Conservation (phyloP, 495 filamentous ascomycete genomes). For the Hypoxylon subgilvum region DNA sequence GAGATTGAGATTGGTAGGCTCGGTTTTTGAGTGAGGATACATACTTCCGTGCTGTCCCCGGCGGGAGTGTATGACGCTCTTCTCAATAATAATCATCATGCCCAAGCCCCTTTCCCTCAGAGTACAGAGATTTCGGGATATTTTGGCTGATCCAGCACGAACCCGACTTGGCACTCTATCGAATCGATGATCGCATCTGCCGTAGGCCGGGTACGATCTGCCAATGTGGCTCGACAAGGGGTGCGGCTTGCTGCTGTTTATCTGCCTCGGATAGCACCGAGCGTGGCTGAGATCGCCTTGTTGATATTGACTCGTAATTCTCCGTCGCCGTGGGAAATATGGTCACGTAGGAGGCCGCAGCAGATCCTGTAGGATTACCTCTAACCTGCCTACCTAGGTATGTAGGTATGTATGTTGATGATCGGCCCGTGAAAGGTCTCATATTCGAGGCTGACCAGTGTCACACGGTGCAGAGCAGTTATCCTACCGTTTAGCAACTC, state of each 20-base stretch:
- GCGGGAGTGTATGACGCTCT: slow-evolving; percentile 8
- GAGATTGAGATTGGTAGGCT: background rate
- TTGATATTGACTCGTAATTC: slow-evolving; percentile 14
- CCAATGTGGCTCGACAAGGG: background rate
- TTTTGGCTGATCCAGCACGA: slow-evolving; percentile 28
- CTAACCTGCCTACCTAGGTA: too few relatives aligned
- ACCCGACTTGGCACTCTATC: slow-evolving; percentile 25
- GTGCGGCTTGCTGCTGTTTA: background rate
- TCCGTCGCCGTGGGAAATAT: background rate
- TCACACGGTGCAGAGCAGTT: background rate
- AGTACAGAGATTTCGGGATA: slow-evolving; percentile 17
- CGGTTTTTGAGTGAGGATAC: background rate
- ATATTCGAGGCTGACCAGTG: background rate
- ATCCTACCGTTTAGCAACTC: slow-evolving; percentile 8
- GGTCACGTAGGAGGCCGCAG: slow-evolving; percentile 5
- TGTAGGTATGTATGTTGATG: slow-evolving; percentile 12
- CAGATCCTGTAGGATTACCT: background rate
- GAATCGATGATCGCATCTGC: background rate
- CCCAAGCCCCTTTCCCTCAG: background rate
- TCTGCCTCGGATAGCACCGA: slow-evolving; percentile 24
- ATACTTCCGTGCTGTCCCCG: slow-evolving; percentile 2
- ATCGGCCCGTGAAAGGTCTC: background rate
- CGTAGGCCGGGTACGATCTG: background rate
- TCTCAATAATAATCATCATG: background rate
- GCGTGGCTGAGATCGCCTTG: slow-evolving; percentile 27